phyloP scores from a whole-genome alignment of 2,329 filamentous ascomycete genomes.

The Coniosporium tulheliwenetii region DNA sequence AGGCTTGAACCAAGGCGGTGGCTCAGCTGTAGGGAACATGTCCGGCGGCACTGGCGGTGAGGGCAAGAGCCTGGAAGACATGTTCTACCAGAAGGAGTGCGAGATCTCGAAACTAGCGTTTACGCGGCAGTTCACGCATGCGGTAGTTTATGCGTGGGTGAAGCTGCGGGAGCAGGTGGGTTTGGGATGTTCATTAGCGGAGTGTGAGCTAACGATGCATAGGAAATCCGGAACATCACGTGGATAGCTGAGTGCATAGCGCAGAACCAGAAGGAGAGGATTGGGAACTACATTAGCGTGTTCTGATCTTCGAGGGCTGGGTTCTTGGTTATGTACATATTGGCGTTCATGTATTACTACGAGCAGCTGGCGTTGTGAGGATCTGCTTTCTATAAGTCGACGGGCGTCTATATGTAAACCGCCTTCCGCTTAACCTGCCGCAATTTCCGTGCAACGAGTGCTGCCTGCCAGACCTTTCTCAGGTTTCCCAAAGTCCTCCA shows the following conservation, averaged over 20 bases:
- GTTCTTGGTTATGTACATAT: no score
- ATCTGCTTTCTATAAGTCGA: no score
- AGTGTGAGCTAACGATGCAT: conserved; percentile 10
- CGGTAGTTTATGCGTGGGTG: conserved; percentile 94
- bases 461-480: no score
- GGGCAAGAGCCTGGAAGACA: conserved; percentile 81
- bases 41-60: conserved; percentile 63
- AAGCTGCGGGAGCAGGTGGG: conserved; percentile 91
- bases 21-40: conserved; percentile 69
- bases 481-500: no score
- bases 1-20: conserved; percentile 56
- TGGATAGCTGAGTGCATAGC: conserved; percentile 99
- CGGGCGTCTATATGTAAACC: no score
- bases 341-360: no score
- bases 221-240: conserved; percentile 99
- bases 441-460: no score
- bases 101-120: conserved; percentile 92
- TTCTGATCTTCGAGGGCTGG: conserved; percentile 40
- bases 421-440: no score
- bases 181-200: conserved; percentile 3
- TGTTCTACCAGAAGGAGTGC: conserved; percentile 99
- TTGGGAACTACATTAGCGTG: conserved; percentile 97
- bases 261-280: conserved; percentile 98
- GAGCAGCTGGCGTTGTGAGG: no score
- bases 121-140: conserved; percentile 87